A percentile compares a stretch with the other conserved stretches of the same genome.
Conservation (phyloP, 1,284 basidiomycete genomes). For the Hypsizygus ulmarius region DNA sequence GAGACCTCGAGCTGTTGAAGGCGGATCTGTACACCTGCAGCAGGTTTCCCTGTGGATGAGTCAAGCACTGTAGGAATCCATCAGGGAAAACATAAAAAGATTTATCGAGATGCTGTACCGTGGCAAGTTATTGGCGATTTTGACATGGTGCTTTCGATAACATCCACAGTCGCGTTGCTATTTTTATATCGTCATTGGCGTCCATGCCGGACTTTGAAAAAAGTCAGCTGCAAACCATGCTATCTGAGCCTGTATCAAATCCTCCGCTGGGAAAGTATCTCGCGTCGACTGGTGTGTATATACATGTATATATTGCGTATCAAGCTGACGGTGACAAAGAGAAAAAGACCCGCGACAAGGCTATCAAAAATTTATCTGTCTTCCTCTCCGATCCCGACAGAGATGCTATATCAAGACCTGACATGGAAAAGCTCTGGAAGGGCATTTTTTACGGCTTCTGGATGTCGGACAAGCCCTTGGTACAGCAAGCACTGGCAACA, state of each 20-base stretch:
- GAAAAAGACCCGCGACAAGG: conserved; percentile 88
- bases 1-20: conserved; percentile 49
- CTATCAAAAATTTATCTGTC: conserved; percentile 71
- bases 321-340: conserved; percentile 42
- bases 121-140: conserved; percentile 90
- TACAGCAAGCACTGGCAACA: conserved; percentile 89
- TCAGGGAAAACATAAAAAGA: neutral
- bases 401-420: conserved; percentile 59
- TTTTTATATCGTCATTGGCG: conserved; percentile 14
- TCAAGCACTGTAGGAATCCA: conserved; percentile 66
- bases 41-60: conserved; percentile 80
- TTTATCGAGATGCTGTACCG: conserved; percentile 42
- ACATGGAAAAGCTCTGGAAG: conserved; percentile 96
- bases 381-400: conserved; percentile 72
- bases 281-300: conserved; percentile 76
- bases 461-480: conserved; percentile 99
- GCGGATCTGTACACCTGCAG: conserved; percentile 59
- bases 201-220: conserved; percentile 28
- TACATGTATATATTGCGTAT: neutral
- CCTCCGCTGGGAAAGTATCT: conserved; percentile 86
- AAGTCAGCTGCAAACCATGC: conserved; percentile 19
- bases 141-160: conserved; percentile 36
- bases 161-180: neutral
- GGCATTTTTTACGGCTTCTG: conserved; percentile 98
- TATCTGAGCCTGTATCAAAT: conserved; percentile 33